Evolutionary conservation across 202 grass and related monocot species (phyloP).

Genomic region (Panicum hallii): DNA sequence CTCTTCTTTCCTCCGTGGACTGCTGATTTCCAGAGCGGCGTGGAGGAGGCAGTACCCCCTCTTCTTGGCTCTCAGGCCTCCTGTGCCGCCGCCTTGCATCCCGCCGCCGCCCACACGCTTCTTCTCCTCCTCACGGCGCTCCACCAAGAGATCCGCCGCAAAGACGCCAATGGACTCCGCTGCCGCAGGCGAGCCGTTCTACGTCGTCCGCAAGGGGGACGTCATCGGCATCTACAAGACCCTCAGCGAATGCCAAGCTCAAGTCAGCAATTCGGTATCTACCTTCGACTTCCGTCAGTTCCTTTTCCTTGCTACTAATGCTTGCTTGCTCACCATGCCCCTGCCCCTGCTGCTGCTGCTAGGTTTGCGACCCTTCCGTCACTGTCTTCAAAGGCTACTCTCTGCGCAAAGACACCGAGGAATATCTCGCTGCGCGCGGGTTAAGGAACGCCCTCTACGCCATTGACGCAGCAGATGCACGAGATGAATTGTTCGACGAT

Average conservation of each 20-base stretch:
- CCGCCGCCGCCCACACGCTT: conserved; percentile 22
- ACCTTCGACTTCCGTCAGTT: not conserved
- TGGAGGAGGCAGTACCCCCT: conserved; percentile 32
- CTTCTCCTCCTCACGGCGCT: conserved; percentile 39
- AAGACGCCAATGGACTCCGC: conserved; percentile 52
- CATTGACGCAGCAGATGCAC: conserved; percentile 69
- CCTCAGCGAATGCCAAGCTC: conserved; percentile 82
- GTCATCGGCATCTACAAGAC: conserved; percentile 69
- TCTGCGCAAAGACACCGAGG: conserved; percentile 75
- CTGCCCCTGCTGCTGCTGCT: conserved; percentile 10
- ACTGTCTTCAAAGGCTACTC: conserved; percentile 76
- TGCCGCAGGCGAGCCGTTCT: conserved; percentile 62
- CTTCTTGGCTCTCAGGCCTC: conserved; percentile 32
- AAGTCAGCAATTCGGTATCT: conserved; percentile 71
- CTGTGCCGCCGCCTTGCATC: conserved; percentile 23
- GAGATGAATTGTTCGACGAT: conserved; percentile 69
- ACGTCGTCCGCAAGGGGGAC: conserved; percentile 81
- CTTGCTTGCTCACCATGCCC: not conserved
- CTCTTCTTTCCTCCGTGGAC: conserved; percentile 39
- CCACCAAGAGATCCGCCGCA: conserved; percentile 40
- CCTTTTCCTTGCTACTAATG: not conserved
- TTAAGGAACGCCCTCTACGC: conserved; percentile 69
- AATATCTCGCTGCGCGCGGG: conserved; percentile 62
- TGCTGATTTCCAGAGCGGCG: conserved; percentile 41
- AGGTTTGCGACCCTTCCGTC: conserved; percentile 74